Evolutionary conservation across 306 rosid species (phyloP).

Genomic region (Quercus wislizeni): DNA sequence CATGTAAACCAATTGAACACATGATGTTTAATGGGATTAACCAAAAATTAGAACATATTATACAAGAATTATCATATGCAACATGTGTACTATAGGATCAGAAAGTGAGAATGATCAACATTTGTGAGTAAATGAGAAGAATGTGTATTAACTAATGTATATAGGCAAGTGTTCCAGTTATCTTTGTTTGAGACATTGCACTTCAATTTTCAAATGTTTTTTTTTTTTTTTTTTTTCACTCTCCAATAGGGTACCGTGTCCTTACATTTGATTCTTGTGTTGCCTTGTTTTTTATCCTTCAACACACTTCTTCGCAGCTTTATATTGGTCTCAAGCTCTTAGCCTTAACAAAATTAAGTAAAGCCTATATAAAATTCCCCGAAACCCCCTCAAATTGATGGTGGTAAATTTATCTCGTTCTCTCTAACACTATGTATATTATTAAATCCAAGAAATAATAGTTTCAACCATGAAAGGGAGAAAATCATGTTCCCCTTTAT

Average conservation of each 20-base stretch:
- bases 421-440: too few relatives aligned
- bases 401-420: too few relatives aligned
- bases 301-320: conserved; percentile 56
- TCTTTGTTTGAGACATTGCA: conserved; percentile 56
- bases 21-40: too few relatives aligned
- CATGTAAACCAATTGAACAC: too few relatives aligned
- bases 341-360: conserved; percentile 37
- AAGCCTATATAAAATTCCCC: neutral
- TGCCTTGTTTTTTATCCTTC: conserved; percentile 60
- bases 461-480: too few relatives aligned
- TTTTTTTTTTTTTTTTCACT: conserved; percentile 38
- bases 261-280: conserved; percentile 54
- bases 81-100: neutral
- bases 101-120: neutral
- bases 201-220: conserved; percentile 41
- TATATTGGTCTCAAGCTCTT: conserved; percentile 51
- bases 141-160: conserved; percentile 19
- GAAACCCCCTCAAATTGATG: too few relatives aligned
- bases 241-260: conserved; percentile 85
- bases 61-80: neutral
- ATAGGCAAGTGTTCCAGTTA: conserved; percentile 70
- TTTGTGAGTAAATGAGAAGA: neutral
- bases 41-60: neutral
- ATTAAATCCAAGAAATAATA: too few relatives aligned
- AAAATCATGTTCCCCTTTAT: too few relatives aligned